phyloP scores from a whole-genome alignment of 2,329 filamentous ascomycete genomes.

The Aureobasidium sp. region DNA sequence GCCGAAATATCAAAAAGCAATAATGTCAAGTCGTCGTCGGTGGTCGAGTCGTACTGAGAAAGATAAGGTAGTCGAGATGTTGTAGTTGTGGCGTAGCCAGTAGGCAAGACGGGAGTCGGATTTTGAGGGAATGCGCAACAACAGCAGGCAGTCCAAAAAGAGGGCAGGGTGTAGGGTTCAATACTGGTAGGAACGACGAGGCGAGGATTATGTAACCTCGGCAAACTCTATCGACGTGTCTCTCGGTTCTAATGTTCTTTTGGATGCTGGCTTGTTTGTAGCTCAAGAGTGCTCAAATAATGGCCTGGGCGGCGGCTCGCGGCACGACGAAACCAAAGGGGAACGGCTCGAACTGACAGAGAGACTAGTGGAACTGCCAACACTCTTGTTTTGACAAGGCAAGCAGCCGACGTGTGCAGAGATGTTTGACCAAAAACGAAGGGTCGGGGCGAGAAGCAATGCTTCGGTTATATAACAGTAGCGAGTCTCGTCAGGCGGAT shows the following conservation, averaged over 20 bases:
- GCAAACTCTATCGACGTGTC: not conserved
- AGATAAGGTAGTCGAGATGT: constrained; percentile 19
- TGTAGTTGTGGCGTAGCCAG: constrained; percentile 42
- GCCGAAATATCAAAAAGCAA: constrained; percentile 18
- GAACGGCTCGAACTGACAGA: constrained; percentile 7
- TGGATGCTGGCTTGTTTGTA: not conserved
- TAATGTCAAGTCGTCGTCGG: constrained; percentile 28
- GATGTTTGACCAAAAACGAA: not conserved
- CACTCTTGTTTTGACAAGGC: not conserved
- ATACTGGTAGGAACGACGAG: constrained; percentile 11
- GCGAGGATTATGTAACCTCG: constrained; percentile 30
- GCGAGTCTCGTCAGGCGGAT: constrained; percentile 1
- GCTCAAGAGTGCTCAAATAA: not conserved
- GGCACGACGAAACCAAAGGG: not conserved
- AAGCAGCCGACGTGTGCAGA: not conserved
- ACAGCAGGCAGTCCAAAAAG: not conserved
- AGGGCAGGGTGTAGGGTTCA: not conserved
- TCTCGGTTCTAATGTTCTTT: not conserved
- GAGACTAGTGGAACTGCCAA: not conserved
- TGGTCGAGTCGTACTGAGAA: constrained; percentile 4
- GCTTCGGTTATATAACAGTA: not conserved
- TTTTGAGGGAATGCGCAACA: not conserved
- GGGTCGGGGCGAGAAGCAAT: not conserved
- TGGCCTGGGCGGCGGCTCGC: constrained; percentile 4
- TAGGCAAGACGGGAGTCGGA: constrained; percentile 6